A percentile compares a stretch with the other conserved stretches of the same genome.
phyloP scores from a whole-genome alignment of 768 basidiomycete genomes.

The Mycena albidolilacea region DNA sequence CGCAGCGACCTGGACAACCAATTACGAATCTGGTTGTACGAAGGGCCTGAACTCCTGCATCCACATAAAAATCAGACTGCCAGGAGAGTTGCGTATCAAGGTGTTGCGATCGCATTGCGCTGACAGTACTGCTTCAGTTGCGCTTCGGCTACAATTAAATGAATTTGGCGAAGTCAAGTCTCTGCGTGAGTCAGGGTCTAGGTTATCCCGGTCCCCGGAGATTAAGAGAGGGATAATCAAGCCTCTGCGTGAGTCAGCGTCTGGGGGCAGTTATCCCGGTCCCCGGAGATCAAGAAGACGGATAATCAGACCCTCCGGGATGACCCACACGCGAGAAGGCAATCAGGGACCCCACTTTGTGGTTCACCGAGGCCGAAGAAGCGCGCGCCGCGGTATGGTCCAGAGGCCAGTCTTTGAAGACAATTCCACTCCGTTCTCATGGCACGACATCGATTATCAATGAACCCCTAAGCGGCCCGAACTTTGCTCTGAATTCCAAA shows the following conservation, averaged over 20 bases:
- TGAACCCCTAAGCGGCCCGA: background rate
- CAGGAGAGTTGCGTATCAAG: conserved; percentile 34
- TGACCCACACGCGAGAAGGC: background rate
- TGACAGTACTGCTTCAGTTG: conserved; percentile 14
- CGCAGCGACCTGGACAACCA: background rate
- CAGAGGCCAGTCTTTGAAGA: conserved; percentile 22
- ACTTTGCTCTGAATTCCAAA: too few species aligned
- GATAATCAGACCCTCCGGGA: conserved; percentile 24
- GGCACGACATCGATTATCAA: background rate
- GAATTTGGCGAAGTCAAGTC: conserved; percentile 34
- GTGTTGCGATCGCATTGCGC: conserved; percentile 12
- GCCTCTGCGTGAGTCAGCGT: too few species aligned
- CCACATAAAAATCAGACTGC: background rate
- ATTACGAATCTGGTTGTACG: background rate
- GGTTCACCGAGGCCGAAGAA: conserved; percentile 32
- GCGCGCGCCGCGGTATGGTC: conserved; percentile 6
- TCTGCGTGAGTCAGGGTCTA: background rate
- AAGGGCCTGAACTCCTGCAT: background rate
- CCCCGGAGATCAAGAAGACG: conserved; percentile 6
- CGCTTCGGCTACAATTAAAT: conserved; percentile 27
- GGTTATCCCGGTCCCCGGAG: too few species aligned
- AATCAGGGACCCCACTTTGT: conserved; percentile 24
- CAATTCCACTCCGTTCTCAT: background rate
- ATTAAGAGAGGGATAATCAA: too few species aligned
- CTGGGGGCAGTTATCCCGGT: conserved; percentile 18